These are phyloP conservation scores for Chalciporus sphaerocephalus DNA, from an alignment of 768 basidiomycete species.

Conservation along the genomic window DNA sequence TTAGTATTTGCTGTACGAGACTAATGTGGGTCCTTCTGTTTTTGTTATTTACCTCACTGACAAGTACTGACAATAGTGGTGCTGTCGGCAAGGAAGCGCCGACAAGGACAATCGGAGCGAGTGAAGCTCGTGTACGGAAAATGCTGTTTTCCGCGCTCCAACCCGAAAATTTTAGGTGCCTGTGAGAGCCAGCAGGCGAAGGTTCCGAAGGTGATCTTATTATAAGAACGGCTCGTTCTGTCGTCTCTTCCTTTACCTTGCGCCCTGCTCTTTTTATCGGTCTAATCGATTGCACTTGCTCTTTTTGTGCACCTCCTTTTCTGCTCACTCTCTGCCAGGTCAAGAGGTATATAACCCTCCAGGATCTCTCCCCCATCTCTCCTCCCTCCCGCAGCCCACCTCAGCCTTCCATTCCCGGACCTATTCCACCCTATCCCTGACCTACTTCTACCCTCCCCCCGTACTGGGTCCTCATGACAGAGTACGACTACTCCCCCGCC, in stretches of 20 bases:
- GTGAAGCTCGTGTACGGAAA: slow-evolving; percentile 7
- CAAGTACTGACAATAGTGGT: background rate
- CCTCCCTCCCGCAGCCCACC: background rate
- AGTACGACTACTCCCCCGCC: slow-evolving; percentile 59
- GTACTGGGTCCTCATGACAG: slow-evolving; percentile 40
- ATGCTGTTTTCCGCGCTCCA: slow-evolving; percentile 3
- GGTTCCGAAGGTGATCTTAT: slow-evolving; percentile 2
- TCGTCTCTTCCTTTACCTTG: background rate
- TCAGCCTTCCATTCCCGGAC: slow-evolving; percentile 3
- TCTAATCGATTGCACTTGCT: slow-evolving; percentile 9
- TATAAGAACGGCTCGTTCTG: background rate
- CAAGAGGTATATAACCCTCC: background rate
- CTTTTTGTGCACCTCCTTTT: slow-evolving; percentile 1
- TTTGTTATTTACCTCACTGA: background rate
- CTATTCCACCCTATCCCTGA: slow-evolving; percentile 2
- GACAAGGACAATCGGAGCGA: background rate
- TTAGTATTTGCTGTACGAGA: background rate
- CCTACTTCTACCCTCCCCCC: slow-evolving; percentile 7
- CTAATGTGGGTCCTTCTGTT: background rate
- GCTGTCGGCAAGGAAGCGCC: background rate
- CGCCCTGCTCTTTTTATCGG: slow-evolving; percentile 4
- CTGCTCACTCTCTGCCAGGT: background rate
- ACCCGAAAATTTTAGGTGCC: background rate
- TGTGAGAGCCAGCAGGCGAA: background rate
- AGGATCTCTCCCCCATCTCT: background rate